Evolutionary conservation across 1,139 yeast genomes (phyloP), one percentile per base, ranked within the genome.

Genomic region (Scheffersomyces insectosa): DNA sequence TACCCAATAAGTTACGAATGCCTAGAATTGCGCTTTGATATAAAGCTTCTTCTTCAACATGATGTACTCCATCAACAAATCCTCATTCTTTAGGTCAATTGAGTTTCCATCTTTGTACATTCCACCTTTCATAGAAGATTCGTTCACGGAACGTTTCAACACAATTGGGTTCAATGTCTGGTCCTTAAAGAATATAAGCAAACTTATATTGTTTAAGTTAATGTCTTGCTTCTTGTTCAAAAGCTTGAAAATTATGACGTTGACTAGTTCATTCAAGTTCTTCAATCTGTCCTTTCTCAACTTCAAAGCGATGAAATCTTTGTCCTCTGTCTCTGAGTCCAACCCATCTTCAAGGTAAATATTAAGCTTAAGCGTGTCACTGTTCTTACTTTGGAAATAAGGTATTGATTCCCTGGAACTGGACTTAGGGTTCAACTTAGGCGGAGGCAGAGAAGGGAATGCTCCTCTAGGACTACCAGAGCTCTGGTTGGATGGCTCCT

Each of bases 271-370:
- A 38, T 59, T 46, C 33, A 65, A 41, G 40, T 51, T 54, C 11
- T 44, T 42, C 25, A 67, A 54, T 44, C 54, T 56, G 40, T 63
- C 68, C 43, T 66, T 68, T 15, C 62, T 55, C 38, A 68, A 49
- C 44, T 59, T 57, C 10, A 68, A 42, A 0, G 60, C 54, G 10
- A 60, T 46, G 10, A 47, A 47, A 15, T 57, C 59, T 10, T 36
- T 46, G 7, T 50, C 46, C 14, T 38, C 37, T 8, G 34, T 25
- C 28, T 42, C 43, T 20, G 25, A 20, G 8, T 20, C 25, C 25
- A 20, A 20, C 8, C 25, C 25, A 11, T 31, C 40, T 27, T 49
- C 51, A 38, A 57, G 40, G 33, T 42, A 53, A 13, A 63, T 51
- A 34, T 61, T 62, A 15, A 63, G 45, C 38, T 62, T 62, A 31